These are phyloP conservation scores for Tausonia pullulans DNA, from an alignment of 1,284 basidiomycete species.

Conservation along the genomic window DNA sequence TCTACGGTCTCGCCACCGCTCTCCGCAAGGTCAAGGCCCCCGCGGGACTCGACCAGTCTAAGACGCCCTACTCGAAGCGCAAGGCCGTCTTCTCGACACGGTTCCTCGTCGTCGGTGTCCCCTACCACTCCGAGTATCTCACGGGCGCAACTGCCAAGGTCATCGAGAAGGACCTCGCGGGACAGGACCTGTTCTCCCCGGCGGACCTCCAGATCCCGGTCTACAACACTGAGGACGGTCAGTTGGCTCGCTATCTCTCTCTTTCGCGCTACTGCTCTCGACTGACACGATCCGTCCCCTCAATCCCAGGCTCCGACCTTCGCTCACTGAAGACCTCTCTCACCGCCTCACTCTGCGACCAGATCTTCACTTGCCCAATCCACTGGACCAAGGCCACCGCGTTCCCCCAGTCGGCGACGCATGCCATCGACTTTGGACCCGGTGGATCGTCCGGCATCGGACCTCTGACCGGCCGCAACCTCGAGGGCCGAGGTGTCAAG, in stretches of 20 bases:
- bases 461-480: conserved; percentile 73
- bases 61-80: conserved; percentile 83
- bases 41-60: conserved; percentile 81
- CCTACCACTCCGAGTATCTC: conserved; percentile 87
- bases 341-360: conserved; percentile 73
- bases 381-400: conserved; percentile 84
- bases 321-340: conserved; percentile 53
- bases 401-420: conserved; percentile 81
- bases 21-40: conserved; percentile 82
- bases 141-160: conserved; percentile 64
- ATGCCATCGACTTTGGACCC: conserved; percentile 92
- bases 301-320: conserved; percentile 61
- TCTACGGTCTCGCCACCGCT: conserved; percentile 85
- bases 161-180: conserved; percentile 58
- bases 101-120: conserved; percentile 88
- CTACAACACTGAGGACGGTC: conserved; percentile 84
- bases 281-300: conserved; percentile 16
- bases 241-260: conserved; percentile 27
- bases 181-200: conserved; percentile 68
- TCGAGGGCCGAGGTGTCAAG: conserved; percentile 85
- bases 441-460: conserved; percentile 91
- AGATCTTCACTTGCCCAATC: conserved; percentile 85
- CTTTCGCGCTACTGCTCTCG: conserved; percentile 7
- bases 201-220: conserved; percentile 71
- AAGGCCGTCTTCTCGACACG: conserved; percentile 87